Evolutionary conservation across 495 filamentous ascomycete species (phyloP), one percentile per base, ranked within the genome.

Genomic region (Penicillium roqueforti): DNA sequence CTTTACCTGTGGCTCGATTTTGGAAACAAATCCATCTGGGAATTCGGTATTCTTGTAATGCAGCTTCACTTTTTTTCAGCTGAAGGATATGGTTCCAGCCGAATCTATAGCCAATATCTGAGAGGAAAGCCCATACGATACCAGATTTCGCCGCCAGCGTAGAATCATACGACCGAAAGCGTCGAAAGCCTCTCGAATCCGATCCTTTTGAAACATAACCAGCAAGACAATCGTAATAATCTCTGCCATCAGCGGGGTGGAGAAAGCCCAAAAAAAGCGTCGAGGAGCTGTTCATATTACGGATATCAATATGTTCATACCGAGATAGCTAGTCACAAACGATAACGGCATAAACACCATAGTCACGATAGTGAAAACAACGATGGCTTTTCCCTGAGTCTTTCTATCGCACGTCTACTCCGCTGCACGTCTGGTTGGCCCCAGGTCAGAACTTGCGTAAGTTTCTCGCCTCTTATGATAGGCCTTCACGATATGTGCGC

Each of bases 251-350:
- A 80, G 61, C 1, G 80, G 78, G 1, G 76, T 18, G 1, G 79
- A 73, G 3, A 68, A 58, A 5, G 63, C 68, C 80, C 79, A 83
- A 56, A 77, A 77, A 82, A 2, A 74, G 58, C 65, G 69, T 68
- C 60, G 81, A 77, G 0, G 59, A 67, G 3, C 47, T 37, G 1
- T 72, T 60, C 76, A 78, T 80, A 57, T 79, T 70, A 11, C 77
- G 72, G 5, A 81, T 59, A 57, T 80, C 78, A 49, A 55, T 62
- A 38, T 74, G 56, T 79, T 79, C 75, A 78, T 79, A 5, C 74
- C 74, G 2, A 76, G 48, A 46, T 70, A 65, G 47, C 67, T 65
- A 0, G 73, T 64, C 5, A 78, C 68, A 20, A 70, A 68, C 0
- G 60, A 65, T 2, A 75, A 40, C 0, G 75, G 75, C 0, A 74